These are phyloP conservation scores for Arthroderma sp. DNA, from an alignment of 2,329 filamentous ascomycete species.

Conservation along the genomic window DNA sequence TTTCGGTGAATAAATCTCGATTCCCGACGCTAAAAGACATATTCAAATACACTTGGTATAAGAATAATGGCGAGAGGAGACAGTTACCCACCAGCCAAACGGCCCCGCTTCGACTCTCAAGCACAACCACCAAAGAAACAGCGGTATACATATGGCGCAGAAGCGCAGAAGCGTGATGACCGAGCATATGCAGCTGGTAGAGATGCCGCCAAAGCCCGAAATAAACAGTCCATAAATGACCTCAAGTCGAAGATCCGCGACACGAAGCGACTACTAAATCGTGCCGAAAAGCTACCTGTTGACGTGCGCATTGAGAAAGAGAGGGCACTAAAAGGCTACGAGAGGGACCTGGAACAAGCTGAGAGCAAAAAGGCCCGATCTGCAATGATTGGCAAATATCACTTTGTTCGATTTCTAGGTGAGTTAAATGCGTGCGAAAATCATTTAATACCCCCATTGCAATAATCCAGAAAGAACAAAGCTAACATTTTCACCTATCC, in stretches of 20 bases:
- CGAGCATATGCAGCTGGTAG: neutral
- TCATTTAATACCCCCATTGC: neutral
- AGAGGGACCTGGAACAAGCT: slow-evolving; percentile 42
- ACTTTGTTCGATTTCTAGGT: slow-evolving; percentile 54
- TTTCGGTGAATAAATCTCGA: no score
- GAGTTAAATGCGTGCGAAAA: slow-evolving; percentile 5
- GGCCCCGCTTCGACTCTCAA: neutral
- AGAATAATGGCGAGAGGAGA: no score
- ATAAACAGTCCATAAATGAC: slow-evolving; percentile 29
- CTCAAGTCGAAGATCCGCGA: slow-evolving; percentile 45
- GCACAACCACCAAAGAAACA: slow-evolving; percentile 2
- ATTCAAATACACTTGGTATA: no score
- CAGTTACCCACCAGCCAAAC: neutral
- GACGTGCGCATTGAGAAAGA: slow-evolving; percentile 46
- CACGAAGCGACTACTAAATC: slow-evolving; percentile 39
- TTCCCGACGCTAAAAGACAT: no score
- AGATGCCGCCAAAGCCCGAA: neutral
- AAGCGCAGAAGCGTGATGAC: neutral
- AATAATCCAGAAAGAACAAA: neutral
- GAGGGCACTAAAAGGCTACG: slow-evolving; percentile 43
- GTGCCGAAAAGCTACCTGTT: slow-evolving; percentile 33
- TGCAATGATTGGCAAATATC: slow-evolving; percentile 48
- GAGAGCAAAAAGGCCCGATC: slow-evolving; percentile 37
- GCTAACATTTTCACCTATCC: neutral
- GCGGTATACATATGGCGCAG: slow-evolving; percentile 1